Evolutionary conservation across 1,139 yeast genomes (phyloP), one percentile per base, ranked within the genome.

Genomic region (Protomyces inundatus): DNA sequence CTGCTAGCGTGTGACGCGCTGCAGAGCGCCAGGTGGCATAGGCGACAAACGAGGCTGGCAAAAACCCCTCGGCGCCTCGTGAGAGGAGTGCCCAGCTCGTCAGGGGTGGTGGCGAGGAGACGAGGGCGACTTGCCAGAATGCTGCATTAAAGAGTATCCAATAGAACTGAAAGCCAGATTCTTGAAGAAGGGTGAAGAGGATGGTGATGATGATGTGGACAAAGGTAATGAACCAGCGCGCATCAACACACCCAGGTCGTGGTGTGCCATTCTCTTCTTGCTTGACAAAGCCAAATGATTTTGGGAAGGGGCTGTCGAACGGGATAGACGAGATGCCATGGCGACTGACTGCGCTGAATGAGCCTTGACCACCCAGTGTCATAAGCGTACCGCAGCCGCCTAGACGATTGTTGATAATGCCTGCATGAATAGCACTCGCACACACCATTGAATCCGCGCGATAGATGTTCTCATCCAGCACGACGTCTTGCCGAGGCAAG

Each of bases 381-480:
- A 84, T 77, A 4, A 90, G 69, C 56, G 82, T 77, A 0, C 90
- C 91, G 73, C 95, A 87, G 0, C 98, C 98, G 1, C 98, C 98
- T 67, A 77, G 77, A 53, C 80, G 73, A 32, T 93, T 86, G 1
- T 95, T 85, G 0, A 90, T 76, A 0, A 85, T 71, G 0, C 97
- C 97, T 1, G 91, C 86, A 73, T 91, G 97, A 3, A 88, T 83
- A 0, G 95, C 98, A 0, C 97, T 86, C 0, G 91, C 95, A 74
- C 98, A 93, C 0, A 93, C 85, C 71, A 79, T 90, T 0, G 96
- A 88, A 74, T 93, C 98, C 0, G 90, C 93, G 66, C 98, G 79
- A 71, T 90, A 93, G n/a, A 50, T 36, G 33, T 50, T 14, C 33
- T 42, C 48, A 16, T 42, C 48, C 10, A 42, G 48, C 30, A 14